These are phyloP conservation scores for Tricholoma sp. DNA, from an alignment of 768 basidiomycete genomes.

Conservation along the genomic window DNA sequence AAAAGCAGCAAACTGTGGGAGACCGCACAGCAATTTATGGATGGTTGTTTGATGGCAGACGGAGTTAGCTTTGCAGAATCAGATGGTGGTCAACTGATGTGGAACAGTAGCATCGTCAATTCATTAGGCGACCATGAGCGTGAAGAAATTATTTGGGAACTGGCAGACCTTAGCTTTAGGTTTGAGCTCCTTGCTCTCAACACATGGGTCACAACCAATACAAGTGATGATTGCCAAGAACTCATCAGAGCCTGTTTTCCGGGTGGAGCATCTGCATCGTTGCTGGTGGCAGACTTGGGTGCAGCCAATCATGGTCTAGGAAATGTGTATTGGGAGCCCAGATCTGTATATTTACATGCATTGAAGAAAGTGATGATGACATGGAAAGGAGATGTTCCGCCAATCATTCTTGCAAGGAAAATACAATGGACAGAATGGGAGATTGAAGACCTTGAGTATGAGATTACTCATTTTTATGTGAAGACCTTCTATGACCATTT, in stretches of 20 bases:
- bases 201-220: neutral
- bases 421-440: neutral
- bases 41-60: neutral
- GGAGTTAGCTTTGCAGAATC: neutral
- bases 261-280: neutral
- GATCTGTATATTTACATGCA: neutral
- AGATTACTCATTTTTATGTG: neutral
- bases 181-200: neutral
- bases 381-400: neutral
- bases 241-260: neutral
- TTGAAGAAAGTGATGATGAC: neutral
- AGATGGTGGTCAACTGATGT: neutral
- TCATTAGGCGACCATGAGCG: neutral
- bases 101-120: neutral
- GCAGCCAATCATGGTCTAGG: neutral
- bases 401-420: neutral
- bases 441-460: neutral
- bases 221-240: too few species aligned
- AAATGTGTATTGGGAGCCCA: slow-evolving; percentile 1
- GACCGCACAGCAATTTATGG: neutral
- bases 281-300: neutral
- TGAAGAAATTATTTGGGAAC: neutral
- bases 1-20: neutral
- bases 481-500: slow-evolving; percentile 1
- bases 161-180: neutral